These are phyloP conservation scores for Trichoderma virens DNA, from an alignment of 495 filamentous ascomycete genomes.

Conservation along the genomic window DNA sequence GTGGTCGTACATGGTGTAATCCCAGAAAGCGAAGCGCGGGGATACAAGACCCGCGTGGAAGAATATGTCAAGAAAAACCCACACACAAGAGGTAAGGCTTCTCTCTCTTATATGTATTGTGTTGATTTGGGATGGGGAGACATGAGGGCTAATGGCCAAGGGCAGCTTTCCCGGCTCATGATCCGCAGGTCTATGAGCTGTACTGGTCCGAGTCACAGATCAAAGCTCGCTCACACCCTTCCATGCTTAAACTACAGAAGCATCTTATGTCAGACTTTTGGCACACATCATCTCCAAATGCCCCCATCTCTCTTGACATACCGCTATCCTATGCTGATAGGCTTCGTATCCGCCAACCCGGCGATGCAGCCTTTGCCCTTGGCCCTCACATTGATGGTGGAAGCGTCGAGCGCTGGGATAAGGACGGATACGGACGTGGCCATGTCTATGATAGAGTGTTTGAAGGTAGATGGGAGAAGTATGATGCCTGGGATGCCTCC, in stretches of 20 bases:
- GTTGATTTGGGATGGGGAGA: neutral
- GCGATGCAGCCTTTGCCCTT: conserved; percentile 73
- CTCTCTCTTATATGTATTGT: conserved; percentile 17
- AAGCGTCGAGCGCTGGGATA: conserved; percentile 81
- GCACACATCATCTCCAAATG: conserved; percentile 47
- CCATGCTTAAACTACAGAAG: conserved; percentile 58
- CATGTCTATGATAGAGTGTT: conserved; percentile 67
- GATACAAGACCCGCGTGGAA: conserved; percentile 49
- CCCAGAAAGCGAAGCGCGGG: conserved; percentile 48
- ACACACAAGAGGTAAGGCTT: conserved; percentile 36
- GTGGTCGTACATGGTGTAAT: conserved; percentile 58
- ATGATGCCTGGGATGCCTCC: conserved; percentile 72
- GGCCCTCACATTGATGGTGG: conserved; percentile 85
- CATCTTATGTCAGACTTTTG: conserved; percentile 73
- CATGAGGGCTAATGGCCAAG: conserved; percentile 9
- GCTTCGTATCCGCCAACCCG: conserved; percentile 66
- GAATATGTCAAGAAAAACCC: conserved; percentile 59
- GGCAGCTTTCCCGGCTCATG: conserved; percentile 40
- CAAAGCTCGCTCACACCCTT: conserved; percentile 63
- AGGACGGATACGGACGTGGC: conserved; percentile 61
- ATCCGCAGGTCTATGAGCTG: conserved; percentile 76
- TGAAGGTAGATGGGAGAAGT: conserved; percentile 70
- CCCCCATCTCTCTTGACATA: conserved; percentile 49
- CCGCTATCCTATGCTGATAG: conserved; percentile 76
- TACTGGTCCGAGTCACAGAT: conserved; percentile 81